These are phyloP conservation scores for Cercospora sp. DNA, from an alignment of 2,329 filamentous ascomycete species.

Conservation along the genomic window DNA sequence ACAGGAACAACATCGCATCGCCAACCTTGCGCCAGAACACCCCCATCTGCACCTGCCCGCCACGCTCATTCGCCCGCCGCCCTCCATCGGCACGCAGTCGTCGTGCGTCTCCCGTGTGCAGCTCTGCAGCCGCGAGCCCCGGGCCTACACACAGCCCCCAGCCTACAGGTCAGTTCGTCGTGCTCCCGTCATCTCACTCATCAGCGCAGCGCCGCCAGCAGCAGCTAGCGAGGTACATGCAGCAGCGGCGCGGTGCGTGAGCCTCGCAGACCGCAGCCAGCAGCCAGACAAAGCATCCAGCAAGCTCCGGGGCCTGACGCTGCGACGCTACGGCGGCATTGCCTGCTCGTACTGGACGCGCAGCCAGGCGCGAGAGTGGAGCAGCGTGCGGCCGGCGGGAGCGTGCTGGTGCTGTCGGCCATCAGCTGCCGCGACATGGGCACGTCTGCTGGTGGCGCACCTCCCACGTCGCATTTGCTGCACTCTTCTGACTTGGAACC, in stretches of 20 bases:
- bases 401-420: constrained; percentile 1
- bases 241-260: not conserved
- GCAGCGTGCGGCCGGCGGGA: not conserved
- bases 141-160: not conserved
- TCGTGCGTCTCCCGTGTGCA: not conserved
- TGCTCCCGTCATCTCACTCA: constrained; percentile 1
- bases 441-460: constrained; percentile 10
- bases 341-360: not conserved
- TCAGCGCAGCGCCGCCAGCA: not conserved
- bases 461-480: constrained; percentile 15
- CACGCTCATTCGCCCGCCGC: constrained; percentile 1
- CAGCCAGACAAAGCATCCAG: not conserved
- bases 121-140: not conserved
- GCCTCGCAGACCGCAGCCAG: not conserved
- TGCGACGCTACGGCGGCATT: not conserved
- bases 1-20: constrained; percentile 3
- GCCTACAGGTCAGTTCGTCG: not conserved
- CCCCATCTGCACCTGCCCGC: not conserved
- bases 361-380: constrained; percentile 5
- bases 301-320: not conserved
- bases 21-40: not conserved
- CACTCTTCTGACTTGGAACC: constrained; percentile 16
- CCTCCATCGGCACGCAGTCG: not conserved
- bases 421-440: constrained; percentile 4
- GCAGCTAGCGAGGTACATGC: constrained; percentile 5